Percentiles rank a stretch among this genome's conserved stretches.
Evolutionary conservation across 345 rosid genomes (phyloP).

Genomic region (Capsella bursapastoris): DNA sequence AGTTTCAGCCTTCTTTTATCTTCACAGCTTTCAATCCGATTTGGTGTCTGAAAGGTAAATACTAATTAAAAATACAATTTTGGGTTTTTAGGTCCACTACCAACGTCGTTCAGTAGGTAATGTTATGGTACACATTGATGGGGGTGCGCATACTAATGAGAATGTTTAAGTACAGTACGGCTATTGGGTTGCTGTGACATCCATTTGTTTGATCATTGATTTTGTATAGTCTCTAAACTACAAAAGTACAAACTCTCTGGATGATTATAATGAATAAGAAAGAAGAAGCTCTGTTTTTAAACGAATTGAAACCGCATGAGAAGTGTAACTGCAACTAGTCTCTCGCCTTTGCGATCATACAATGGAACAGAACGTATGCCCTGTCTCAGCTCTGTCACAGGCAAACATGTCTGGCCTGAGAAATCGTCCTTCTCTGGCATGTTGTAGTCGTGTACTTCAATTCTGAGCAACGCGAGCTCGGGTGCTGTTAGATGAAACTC

Average conservation of each 20-base stretch:
- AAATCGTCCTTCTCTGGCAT: slow-evolving; percentile 74
- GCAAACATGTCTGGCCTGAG: slow-evolving; percentile 76
- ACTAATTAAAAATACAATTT: no score
- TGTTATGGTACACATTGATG: no score
- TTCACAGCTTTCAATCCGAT: no score
- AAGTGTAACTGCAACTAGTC: slow-evolving; percentile 55
- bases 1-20: background rate
- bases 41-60: no score
- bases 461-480: slow-evolving; percentile 64
- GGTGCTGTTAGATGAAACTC: slow-evolving; percentile 67
- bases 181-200: no score
- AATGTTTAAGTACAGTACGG: no score
- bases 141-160: no score
- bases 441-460: slow-evolving; percentile 73
- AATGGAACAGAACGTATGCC: slow-evolving; percentile 74
- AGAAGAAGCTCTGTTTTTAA: slow-evolving; percentile 10
- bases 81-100: no score
- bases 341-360: slow-evolving; percentile 58
- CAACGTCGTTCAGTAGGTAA: no score
- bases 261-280: background rate
- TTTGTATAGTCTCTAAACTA: background rate
- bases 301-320: slow-evolving; percentile 66
- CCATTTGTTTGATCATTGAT: background rate
- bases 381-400: slow-evolving; percentile 58
- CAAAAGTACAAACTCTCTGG: slow-evolving; percentile 17